Conservation (phyloP, 805 yeast genomes). For the Candida mattraensis region DNA sequence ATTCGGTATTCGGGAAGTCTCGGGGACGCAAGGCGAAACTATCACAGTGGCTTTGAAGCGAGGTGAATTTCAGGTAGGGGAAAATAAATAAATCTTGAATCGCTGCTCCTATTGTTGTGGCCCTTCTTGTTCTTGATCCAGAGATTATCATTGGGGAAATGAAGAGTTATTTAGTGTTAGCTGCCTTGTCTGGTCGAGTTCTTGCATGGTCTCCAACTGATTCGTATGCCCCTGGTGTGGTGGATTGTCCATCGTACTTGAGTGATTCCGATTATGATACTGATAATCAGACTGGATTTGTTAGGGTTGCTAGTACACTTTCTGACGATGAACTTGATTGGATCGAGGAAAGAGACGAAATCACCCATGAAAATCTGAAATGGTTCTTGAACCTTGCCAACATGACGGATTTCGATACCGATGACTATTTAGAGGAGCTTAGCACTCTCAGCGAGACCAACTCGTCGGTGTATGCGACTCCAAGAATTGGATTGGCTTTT, state of each 20-base stretch:
- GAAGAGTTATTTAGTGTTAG: too few relatives aligned
- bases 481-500: constrained; percentile 58
- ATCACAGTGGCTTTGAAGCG: too few relatives aligned
- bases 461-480: constrained; percentile 35
- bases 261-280: constrained; percentile 18
- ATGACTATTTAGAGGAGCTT: constrained; percentile 38
- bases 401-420: constrained; percentile 49
- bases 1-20: too few relatives aligned
- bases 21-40: too few relatives aligned
- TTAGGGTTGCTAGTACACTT: constrained; percentile 48
- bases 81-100: too few relatives aligned
- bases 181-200: too few relatives aligned
- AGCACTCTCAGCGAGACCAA: constrained; percentile 20
- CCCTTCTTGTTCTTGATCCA: not conserved
- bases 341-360: constrained; percentile 47
- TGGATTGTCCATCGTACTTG: constrained; percentile 49
- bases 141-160: too few relatives aligned
- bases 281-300: constrained; percentile 22
- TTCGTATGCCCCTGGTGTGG: constrained; percentile 60
- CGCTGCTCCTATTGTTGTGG: too few relatives aligned
- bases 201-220: constrained; percentile 55
- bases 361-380: constrained; percentile 46
- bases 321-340: constrained; percentile 51
- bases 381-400: constrained; percentile 46
- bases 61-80: too few relatives aligned